Percentiles rank a stretch among this genome's conserved stretches.
phyloP scores from a whole-genome alignment of 345 rosid genomes.

The Gossypium thurberi region DNA sequence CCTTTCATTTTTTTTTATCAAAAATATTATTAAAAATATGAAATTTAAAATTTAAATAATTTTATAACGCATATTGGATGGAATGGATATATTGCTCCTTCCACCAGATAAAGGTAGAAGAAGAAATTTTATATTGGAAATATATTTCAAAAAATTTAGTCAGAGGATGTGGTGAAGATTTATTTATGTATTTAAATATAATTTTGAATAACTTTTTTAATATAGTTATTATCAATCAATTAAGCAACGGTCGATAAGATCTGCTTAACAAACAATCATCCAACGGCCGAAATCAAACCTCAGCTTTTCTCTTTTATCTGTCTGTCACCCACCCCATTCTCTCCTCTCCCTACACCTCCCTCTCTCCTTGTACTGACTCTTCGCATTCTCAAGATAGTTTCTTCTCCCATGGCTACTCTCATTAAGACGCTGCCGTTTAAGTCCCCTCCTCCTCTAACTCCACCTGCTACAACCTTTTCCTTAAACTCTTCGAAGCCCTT shows the following conservation, averaged over 20 bases:
- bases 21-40: background rate
- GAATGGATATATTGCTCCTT: too few species aligned
- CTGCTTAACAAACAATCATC: background rate
- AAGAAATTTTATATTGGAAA: too few species aligned
- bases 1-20: slow-evolving; percentile 8
- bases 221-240: too few species aligned
- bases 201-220: too few species aligned
- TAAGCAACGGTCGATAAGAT: background rate
- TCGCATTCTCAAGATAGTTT: background rate
- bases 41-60: too few species aligned
- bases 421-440: slow-evolving; percentile 51
- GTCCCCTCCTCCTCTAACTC: slow-evolving; percentile 24
- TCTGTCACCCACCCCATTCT: background rate
- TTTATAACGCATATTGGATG: too few species aligned
- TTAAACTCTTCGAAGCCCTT: slow-evolving; percentile 25
- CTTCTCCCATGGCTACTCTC: slow-evolving; percentile 54
- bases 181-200: too few species aligned
- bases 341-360: background rate
- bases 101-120: too few species aligned
- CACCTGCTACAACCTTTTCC: slow-evolving; percentile 17
- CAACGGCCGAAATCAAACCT: background rate
- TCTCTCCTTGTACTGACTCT: background rate
- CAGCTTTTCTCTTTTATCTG: background rate
- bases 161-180: too few species aligned
- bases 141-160: too few species aligned